phyloP scores from a whole-genome alignment of 306 rosid species.

The Medicago ruthenica region DNA sequence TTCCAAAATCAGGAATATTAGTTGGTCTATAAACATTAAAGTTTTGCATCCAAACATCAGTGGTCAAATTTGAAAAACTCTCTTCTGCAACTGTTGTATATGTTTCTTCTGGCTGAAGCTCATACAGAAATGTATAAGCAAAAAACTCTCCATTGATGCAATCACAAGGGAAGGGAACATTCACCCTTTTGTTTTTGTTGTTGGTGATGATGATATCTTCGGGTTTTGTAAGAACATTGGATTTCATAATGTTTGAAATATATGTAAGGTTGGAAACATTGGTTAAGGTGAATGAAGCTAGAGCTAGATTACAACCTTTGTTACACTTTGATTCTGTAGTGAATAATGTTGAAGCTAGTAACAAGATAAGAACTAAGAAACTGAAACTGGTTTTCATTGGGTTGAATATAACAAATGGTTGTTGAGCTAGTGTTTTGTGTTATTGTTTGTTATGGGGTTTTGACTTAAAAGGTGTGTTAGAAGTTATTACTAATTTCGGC shows the following conservation, averaged over 20 bases:
- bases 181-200: background rate
- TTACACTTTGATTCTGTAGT: conserved; percentile 54
- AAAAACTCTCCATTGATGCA: conserved; percentile 55
- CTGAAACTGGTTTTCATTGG: background rate
- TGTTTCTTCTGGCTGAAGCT: conserved; percentile 33
- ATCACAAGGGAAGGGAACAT: conserved; percentile 61
- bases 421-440: no score
- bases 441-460: no score
- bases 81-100: conserved; percentile 49
- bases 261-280: background rate
- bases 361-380: background rate
- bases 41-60: conserved; percentile 45
- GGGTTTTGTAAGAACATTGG: background rate
- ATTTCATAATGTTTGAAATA: conserved; percentile 28
- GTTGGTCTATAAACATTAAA: conserved; percentile 45
- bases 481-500: no score
- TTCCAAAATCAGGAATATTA: conserved; percentile 29
- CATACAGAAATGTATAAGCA: conserved; percentile 61
- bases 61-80: conserved; percentile 50
- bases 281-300: conserved; percentile 59
- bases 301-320: conserved; percentile 59
- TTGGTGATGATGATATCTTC: conserved; percentile 41
- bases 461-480: no score
- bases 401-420: no score
- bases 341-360: background rate